Evolutionary conservation across 1,284 basidiomycete species (phyloP).

Genomic region (Cutaneotrichosporon arboriforme): DNA sequence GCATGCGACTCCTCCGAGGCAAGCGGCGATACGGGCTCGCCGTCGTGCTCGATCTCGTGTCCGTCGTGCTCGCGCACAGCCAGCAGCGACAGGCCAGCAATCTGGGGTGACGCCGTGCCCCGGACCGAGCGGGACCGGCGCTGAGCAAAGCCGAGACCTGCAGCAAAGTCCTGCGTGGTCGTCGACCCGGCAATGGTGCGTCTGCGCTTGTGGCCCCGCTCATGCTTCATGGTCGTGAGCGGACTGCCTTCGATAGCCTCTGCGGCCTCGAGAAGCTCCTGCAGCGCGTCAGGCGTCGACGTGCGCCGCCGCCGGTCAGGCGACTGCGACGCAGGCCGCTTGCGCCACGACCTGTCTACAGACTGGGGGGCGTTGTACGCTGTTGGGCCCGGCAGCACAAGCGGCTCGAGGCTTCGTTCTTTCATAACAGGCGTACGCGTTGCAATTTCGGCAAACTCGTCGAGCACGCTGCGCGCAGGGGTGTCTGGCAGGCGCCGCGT

Average conservation of each 20-base stretch:
- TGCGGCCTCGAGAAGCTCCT: conserved; percentile 39
- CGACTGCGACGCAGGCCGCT: conserved; percentile 30
- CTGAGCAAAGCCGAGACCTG: conserved; percentile 6
- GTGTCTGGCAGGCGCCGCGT: conserved; percentile 34
- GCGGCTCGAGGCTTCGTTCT: conserved; percentile 12
- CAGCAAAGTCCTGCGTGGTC: conserved; percentile 7
- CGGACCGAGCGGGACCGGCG: conserved; percentile 10
- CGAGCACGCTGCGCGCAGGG: conserved; percentile 39
- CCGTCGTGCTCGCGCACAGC: conserved; percentile 3
- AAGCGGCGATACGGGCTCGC: conserved; percentile 19
- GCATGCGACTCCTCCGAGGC: conserved; percentile 19
- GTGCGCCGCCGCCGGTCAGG: conserved; percentile 17
- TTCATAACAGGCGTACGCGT: conserved; percentile 36
- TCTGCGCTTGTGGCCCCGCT: conserved; percentile 32
- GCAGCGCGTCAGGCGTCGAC: conserved; percentile 36
- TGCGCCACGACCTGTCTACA: conserved; percentile 22
- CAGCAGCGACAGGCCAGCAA: conserved; percentile 15
- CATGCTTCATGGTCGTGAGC: conserved; percentile 26
- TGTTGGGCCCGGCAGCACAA: conserved; percentile 2
- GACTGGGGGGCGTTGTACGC: conserved; percentile 23
- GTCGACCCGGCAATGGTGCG: conserved; percentile 31
- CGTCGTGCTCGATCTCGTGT: conserved; percentile 16
- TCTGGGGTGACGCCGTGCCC: conserved; percentile 20
- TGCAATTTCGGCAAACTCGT: conserved; percentile 43
- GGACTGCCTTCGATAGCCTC: conserved; percentile 42